These are phyloP conservation scores for Nakazawaea holstii DNA, from an alignment of 805 yeast genomes.

Conservation along the genomic window DNA sequence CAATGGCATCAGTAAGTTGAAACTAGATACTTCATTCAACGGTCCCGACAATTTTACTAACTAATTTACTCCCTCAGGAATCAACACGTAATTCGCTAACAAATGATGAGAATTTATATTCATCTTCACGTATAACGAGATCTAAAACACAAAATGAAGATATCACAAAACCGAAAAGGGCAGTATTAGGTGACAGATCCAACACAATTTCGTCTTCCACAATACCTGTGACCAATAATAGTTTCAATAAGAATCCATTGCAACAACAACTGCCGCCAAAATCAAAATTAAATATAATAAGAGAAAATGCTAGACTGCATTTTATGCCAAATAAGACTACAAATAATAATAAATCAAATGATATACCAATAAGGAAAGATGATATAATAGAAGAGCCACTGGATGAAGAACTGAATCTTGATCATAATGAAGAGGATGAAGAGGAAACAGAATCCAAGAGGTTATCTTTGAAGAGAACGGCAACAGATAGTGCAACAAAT, in stretches of 20 bases:
- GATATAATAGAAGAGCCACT: neutral
- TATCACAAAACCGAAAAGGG: conserved; percentile 6
- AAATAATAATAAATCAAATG: neutral
- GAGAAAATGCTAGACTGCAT: conserved; percentile 5
- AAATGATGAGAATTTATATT: conserved; percentile 8
- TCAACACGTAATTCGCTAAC: conserved; percentile 10
- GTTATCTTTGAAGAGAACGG: conserved; percentile 42
- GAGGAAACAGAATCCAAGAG: conserved; percentile 12
- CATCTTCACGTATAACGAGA: conserved; percentile 11
- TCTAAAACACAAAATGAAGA: conserved; percentile 9
- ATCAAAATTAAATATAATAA: conserved; percentile 6
- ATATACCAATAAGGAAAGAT: conserved; percentile 5
- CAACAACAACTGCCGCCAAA: neutral
- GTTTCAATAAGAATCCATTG: neutral
- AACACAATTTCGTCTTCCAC: neutral
- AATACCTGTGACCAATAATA: neutral
- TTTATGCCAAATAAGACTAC: neutral
- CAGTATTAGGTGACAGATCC: conserved; percentile 11
- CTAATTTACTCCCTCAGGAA: neutral
- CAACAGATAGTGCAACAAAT: conserved; percentile 49
- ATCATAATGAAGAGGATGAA: neutral
- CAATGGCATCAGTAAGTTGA: conserved; percentile 10
- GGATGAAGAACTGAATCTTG: neutral
- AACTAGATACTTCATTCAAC: no score
- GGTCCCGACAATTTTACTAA: neutral